phyloP scores from a whole-genome alignment of 257 asterid genomes.

The Leonotis leonurus region DNA sequence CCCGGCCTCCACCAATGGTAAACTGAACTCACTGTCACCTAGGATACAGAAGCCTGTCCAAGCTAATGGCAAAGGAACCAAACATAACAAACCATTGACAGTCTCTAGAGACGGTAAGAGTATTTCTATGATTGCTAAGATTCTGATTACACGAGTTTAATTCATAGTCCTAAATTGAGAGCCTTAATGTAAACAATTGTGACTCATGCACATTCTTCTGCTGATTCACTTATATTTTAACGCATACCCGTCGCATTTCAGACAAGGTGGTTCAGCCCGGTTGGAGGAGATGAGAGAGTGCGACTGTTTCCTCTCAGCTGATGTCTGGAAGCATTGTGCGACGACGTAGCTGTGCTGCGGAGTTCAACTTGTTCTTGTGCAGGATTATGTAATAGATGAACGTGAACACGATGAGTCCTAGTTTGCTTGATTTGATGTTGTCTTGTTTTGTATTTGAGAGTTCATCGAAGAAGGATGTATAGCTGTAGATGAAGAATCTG shows the following conservation, averaged over 20 bases:
- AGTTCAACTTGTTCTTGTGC: constrained; percentile 25
- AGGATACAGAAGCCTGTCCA: constrained; percentile 64
- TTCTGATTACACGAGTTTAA: no score
- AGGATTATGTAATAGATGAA: constrained; percentile 23
- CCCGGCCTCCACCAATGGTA: constrained; percentile 56
- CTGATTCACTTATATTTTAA: not conserved
- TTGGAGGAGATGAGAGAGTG: constrained; percentile 82
- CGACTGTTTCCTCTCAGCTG: constrained; percentile 13
- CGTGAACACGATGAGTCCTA: constrained; percentile 17
- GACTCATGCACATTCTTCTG: not conserved
- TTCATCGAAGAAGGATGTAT: constrained; percentile 38
- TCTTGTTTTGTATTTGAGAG: constrained; percentile 24
- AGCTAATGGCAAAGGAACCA: constrained; percentile 66
- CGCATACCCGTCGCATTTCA: constrained; percentile 26
- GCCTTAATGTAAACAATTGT: not conserved
- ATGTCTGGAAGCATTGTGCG: constrained; percentile 10
- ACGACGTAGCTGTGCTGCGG: constrained; percentile 14
- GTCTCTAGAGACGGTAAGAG: constrained; percentile 67
- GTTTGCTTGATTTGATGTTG: constrained; percentile 22
- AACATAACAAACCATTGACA: constrained; percentile 35
- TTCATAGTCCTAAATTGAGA: not conserved
- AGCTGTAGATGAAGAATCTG: constrained; percentile 33
- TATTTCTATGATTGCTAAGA: not conserved
- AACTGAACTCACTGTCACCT: constrained; percentile 58
- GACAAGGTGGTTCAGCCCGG: constrained; percentile 78